Conservation (phyloP, 192 early-diverging fungal genomes). For the Funneliformis mosseae region DNA sequence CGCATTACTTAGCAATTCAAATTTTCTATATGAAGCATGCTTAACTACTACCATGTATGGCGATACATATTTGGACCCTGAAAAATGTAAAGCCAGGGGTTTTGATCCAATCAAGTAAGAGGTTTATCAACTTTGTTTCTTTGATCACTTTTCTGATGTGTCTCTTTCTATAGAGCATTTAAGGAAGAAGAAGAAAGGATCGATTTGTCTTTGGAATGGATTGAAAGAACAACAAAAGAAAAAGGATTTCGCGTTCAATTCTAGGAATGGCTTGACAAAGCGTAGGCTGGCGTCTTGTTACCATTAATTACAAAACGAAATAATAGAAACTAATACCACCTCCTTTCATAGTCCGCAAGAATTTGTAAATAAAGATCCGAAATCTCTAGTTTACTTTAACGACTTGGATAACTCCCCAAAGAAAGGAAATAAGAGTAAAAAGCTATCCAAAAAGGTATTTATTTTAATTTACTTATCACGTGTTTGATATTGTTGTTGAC, state of each 20-base stretch:
- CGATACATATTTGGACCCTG: slow-evolving; percentile 4
- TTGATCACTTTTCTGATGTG: slow-evolving; percentile 9
- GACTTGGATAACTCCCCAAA: not conserved
- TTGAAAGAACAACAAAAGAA: slow-evolving; percentile 15
- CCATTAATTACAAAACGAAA: slow-evolving; percentile 9
- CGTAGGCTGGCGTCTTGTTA: slow-evolving; percentile 2
- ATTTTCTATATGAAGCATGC: not conserved
- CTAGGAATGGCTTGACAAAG: not conserved
- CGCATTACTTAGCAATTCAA: too few species aligned
- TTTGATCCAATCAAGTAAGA: slow-evolving; percentile 15
- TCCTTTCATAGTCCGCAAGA: slow-evolving; percentile 8
- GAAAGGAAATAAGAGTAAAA: slow-evolving; percentile 11
- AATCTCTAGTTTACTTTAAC: not conserved
- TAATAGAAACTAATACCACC: not conserved
- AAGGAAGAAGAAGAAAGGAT: slow-evolving; percentile 5
- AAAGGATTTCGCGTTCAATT: too few species aligned
- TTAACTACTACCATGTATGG: slow-evolving; percentile 8
- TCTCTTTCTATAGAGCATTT: slow-evolving; percentile 3
- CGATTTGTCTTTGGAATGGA: not conserved
- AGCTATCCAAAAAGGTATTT: not conserved
- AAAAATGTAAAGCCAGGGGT: slow-evolving; percentile 15
- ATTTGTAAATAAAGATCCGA: too few species aligned
- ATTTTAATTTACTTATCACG: not conserved
- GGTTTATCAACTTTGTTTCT: slow-evolving; percentile 2
- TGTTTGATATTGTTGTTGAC: not conserved